Evolutionary conservation across 208 protist species (phyloP).

Genomic region (Endotrypanum monterogeii): DNA sequence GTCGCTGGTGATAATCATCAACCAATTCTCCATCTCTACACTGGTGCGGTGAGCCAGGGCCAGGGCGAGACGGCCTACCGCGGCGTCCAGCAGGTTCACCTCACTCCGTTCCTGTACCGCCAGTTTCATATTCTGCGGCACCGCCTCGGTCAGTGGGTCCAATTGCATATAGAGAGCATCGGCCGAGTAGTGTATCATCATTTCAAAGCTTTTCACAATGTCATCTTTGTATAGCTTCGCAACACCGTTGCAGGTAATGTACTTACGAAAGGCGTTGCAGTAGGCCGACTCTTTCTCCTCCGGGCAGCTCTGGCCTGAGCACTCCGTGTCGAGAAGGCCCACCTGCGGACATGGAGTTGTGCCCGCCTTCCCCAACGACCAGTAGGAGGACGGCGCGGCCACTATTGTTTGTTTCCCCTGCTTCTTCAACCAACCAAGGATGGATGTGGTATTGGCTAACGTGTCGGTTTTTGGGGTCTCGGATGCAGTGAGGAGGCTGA

Average conservation of each 20-base stretch:
- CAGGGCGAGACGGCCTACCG: slow-evolving; percentile 56
- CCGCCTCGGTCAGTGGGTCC: slow-evolving; percentile 20
- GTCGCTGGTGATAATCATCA: slow-evolving; percentile 62
- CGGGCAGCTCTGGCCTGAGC: slow-evolving; percentile 39
- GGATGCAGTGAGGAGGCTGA: slow-evolving; percentile 66
- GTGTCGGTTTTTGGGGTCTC: slow-evolving; percentile 9
- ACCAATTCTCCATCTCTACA: slow-evolving; percentile 57
- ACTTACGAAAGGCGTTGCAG: slow-evolving; percentile 62
- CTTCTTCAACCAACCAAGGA: slow-evolving; percentile 50
- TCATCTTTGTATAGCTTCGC: slow-evolving; percentile 56
- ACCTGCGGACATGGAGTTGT: slow-evolving; percentile 30
- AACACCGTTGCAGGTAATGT: slow-evolving; percentile 47
- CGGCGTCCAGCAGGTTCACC: slow-evolving; percentile 71
- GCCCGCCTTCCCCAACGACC: slow-evolving; percentile 27
- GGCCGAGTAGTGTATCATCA: slow-evolving; percentile 36
- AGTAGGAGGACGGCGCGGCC: slow-evolving; percentile 54
- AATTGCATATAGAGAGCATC: slow-evolving; percentile 71
- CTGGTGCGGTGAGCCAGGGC: slow-evolving; percentile 45
- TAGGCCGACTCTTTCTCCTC: slow-evolving; percentile 25
- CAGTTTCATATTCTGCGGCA: slow-evolving; percentile 13
- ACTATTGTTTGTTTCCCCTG: slow-evolving; percentile 39
- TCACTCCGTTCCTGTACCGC: slow-evolving; percentile 43
- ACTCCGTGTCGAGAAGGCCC: slow-evolving; percentile 71
- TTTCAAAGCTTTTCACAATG: slow-evolving; percentile 37
- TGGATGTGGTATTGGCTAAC: slow-evolving; percentile 38